phyloP scores from a whole-genome alignment of 208 protist species.

The Leishmania amazonensis region DNA sequence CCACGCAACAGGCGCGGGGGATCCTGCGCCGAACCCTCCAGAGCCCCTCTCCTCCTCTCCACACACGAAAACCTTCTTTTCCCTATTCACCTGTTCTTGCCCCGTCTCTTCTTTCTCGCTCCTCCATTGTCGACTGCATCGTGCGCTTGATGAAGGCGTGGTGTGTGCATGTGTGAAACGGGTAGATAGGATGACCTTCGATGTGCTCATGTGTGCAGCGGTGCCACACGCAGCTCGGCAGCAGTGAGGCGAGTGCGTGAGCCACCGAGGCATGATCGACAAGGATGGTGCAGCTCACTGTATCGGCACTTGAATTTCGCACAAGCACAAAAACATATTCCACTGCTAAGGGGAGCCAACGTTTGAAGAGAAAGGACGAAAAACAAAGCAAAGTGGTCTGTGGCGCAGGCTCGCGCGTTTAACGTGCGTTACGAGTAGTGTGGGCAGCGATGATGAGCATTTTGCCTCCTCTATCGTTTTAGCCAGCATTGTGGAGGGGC shows the following conservation, averaged over 20 bases:
- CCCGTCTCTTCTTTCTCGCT: neutral
- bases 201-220: neutral
- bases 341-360: neutral
- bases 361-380: neutral
- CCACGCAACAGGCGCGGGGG: neutral
- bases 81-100: neutral
- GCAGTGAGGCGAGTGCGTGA: neutral
- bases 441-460: neutral
- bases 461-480: neutral
- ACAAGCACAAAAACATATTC: neutral
- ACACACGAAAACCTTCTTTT: slow-evolving; percentile 1
- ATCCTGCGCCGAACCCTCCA: neutral
- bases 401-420: neutral
- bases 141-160: neutral
- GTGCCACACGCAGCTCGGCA: neutral
- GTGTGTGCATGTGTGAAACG: neutral
- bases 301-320: neutral
- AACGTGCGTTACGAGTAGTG: neutral
- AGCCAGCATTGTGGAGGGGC: neutral
- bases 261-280: neutral
- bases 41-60: neutral
- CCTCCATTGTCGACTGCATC: neutral
- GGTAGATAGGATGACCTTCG: neutral
- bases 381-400: neutral
- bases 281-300: neutral